Conservation (phyloP, 1,284 basidiomycete species). For the Puccinia coronata region DNA sequence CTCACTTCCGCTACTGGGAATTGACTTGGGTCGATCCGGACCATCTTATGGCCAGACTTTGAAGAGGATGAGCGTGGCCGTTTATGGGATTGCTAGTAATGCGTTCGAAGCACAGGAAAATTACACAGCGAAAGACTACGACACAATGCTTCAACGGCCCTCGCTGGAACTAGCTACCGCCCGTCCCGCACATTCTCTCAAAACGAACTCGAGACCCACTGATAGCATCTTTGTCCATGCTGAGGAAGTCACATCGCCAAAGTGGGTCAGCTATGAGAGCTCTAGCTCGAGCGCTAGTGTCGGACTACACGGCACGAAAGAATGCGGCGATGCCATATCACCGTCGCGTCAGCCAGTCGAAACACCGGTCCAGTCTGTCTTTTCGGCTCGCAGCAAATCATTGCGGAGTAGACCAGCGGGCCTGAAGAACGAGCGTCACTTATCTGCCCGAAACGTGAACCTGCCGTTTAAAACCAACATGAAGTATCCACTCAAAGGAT, state of each 20-base stretch:
- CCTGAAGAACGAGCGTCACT: not conserved
- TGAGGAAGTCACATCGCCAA: not conserved
- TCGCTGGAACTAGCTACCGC: not conserved
- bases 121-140: not conserved
- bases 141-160: not conserved
- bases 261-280: not conserved
- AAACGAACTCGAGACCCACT: not conserved
- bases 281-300: not conserved
- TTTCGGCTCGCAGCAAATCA: conserved; percentile 2
- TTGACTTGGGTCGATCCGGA: conserved; percentile 28
- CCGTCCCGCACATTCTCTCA: not conserved
- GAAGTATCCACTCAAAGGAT: not conserved
- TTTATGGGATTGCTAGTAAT: conserved; percentile 32
- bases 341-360: not conserved
- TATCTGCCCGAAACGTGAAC: conserved; percentile 3
- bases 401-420: not conserved
- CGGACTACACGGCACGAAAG: not conserved
- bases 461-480: conserved; percentile 29
- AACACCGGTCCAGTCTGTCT: not conserved
- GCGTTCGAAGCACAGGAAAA: not conserved
- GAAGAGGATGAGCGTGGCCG: conserved; percentile 37
- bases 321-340: not conserved
- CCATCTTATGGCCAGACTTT: conserved; percentile 46
- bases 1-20: conserved; percentile 31
- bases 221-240: not conserved